Percentiles rank a stretch among this genome's conserved stretches.
These are phyloP conservation scores for Aspergillus thermomutatus DNA, from an alignment of 2,329 filamentous ascomycete species.

Conservation along the genomic window DNA sequence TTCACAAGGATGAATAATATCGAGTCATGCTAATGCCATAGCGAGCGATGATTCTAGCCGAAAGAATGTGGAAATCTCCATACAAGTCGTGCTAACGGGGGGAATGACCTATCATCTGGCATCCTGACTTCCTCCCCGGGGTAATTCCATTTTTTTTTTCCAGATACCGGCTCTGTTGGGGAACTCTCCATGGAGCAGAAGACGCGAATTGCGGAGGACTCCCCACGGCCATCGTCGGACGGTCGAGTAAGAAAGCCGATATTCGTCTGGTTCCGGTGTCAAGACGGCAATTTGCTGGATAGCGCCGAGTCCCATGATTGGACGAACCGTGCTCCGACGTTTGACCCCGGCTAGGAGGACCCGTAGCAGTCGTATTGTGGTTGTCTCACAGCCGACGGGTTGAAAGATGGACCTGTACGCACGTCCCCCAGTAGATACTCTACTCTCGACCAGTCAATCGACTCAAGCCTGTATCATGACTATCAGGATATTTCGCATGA, in stretches of 20 bases:
- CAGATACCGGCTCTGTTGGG: conserved; percentile 2
- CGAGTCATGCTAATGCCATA: background rate
- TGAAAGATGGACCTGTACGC: background rate
- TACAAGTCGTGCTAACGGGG: background rate
- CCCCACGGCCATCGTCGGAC: background rate
- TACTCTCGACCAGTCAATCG: background rate
- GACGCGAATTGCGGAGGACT: conserved; percentile 2
- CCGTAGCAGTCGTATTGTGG: background rate
- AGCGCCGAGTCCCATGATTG: background rate
- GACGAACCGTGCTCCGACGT: background rate
- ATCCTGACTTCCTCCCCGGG: conserved; percentile 1
- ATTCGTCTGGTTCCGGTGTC: background rate
- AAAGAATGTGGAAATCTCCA: background rate
- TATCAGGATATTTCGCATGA: background rate
- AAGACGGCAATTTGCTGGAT: background rate
- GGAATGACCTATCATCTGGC: conserved; percentile 1
- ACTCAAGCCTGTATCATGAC: background rate
- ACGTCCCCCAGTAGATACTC: too few species aligned
- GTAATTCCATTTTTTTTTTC: background rate
- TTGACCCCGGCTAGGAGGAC: background rate
- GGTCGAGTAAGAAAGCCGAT: background rate
- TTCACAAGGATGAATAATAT: background rate
- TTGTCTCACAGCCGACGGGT: background rate
- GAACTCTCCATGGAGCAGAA: background rate
- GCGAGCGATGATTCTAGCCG: background rate